A percentile compares a stretch with the other conserved stretches of the same genome.
Conservation (phyloP, 805 yeast genomes). For the Kodamaea kakaduensis region DNA sequence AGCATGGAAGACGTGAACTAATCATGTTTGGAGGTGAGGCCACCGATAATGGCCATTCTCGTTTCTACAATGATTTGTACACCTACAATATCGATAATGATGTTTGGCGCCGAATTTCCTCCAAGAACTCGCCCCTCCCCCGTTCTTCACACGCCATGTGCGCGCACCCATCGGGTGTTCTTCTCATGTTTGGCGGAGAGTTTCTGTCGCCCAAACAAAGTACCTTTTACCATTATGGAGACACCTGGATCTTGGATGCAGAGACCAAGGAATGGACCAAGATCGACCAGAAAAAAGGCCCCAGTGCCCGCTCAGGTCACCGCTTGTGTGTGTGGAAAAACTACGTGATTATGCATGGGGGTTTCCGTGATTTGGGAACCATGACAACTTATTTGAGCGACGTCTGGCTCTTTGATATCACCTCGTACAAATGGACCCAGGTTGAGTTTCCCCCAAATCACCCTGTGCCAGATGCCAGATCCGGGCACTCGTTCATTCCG, state of each 20-base stretch:
- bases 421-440: constrained; percentile 87
- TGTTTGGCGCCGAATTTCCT: constrained; percentile 72
- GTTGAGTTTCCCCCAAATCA: constrained; percentile 81
- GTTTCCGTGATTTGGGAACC: constrained; percentile 84
- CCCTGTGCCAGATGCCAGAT: constrained; percentile 81
- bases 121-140: constrained; percentile 88
- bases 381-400: constrained; percentile 82
- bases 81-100: constrained; percentile 73
- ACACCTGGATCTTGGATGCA: constrained; percentile 90
- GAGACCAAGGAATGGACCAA: constrained; percentile 86
- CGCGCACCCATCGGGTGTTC: constrained; percentile 85
- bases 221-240: constrained; percentile 94
- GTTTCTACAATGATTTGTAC: constrained; percentile 77
- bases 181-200: constrained; percentile 92
- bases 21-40: constrained; percentile 88
- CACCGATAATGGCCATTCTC: constrained; percentile 48
- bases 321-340: constrained; percentile 91
- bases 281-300: constrained; percentile 69
- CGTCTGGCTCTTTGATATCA: constrained; percentile 88
- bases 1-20: constrained; percentile 72
- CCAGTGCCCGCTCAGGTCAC: constrained; percentile 89
- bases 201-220: constrained; percentile 94
- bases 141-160: constrained; percentile 92
- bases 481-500: constrained; percentile 88
- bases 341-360: constrained; percentile 80